Conservation (phyloP, 176 grass and related monocot species). For the Aechmea fasciata region DNA sequence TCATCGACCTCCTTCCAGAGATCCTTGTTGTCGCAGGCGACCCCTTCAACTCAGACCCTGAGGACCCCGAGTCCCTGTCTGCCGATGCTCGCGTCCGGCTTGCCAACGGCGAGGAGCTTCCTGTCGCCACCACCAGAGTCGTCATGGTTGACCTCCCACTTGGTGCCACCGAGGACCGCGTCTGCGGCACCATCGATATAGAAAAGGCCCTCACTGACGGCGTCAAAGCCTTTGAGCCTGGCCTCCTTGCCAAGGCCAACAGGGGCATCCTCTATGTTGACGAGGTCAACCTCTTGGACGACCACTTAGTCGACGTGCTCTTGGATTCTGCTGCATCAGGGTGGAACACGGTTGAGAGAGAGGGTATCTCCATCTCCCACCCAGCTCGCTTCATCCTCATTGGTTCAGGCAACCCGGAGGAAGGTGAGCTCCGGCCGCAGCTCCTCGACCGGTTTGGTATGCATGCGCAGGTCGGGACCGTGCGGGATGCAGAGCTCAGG, state of each 20-base stretch:
- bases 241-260: conserved; percentile 91
- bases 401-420: conserved; percentile 89
- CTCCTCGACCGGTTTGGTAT: conserved; percentile 92
- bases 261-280: conserved; percentile 95
- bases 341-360: conserved; percentile 98
- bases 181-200: conserved; percentile 98
- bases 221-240: conserved; percentile 95
- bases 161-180: conserved; percentile 90
- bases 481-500: conserved; percentile 80
- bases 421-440: conserved; percentile 91
- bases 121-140: conserved; percentile 55
- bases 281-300: conserved; percentile 88
- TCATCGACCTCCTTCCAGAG: conserved; percentile 89
- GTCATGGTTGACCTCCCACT: conserved; percentile 97
- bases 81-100: conserved; percentile 56
- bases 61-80: conserved; percentile 82
- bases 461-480: conserved; percentile 87
- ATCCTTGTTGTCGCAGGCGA: conserved; percentile 75
- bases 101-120: conserved; percentile 35
- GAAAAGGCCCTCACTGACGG: conserved; percentile 97
- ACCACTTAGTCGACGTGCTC: conserved; percentile 90
- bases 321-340: conserved; percentile 77
- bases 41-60: conserved; percentile 96
- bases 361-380: conserved; percentile 98
- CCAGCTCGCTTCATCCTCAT: conserved; percentile 95